Base-by-base conservation (phyloP, 106 monocot genomes). In the Dendrobium huoshanense region DNA sequence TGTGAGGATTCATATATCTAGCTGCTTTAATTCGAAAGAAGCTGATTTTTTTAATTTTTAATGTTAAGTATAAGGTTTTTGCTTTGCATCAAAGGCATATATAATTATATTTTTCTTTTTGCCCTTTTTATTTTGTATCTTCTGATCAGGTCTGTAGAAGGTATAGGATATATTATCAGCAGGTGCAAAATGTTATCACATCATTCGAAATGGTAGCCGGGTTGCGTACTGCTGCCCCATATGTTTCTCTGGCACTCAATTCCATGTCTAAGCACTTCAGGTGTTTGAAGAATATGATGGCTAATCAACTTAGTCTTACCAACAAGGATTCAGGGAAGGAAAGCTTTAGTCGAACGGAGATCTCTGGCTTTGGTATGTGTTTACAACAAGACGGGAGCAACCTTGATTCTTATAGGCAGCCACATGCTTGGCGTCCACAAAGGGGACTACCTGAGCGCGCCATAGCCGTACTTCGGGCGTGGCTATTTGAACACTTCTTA, bases 401-500 rank as follows among this genome's bases (percentile, higher is more conserved):
- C 25, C 72, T 81, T 5, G 83, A 49, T 27, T 16, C 67, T 59
- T 84, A 85, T 47, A 84, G 79, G 25, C 93, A 93, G 55, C 84
- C 85, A 13, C 88, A 87, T 82, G 83, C 84, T 5, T 96, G 96
- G 96, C 75, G 96, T 4, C 94, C 96, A 19, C 96, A 96, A 59
- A 87, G 96, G 79, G 96, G 96, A 48, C 85, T 96, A 11, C 96
- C 96, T 42, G 96, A 96, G 51, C 87, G 93, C 0, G 93, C 96
- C 0, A 94, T 96, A 8, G 78, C 88, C 2, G 94, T 96, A 2
- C 94, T 96, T 41, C 93, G 92, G 45, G 89, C 90, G n/a, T 96
- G 96, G 96, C 82, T 96, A 0, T 96, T 96, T 24, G 94, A 96
- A 51, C 96, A 96, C 55, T 96, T 96, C 67, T 82, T 96, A 77